These are phyloP conservation scores for Colletotrichum aenigma DNA, from an alignment of 2,329 filamentous ascomycete genomes.

Conservation along the genomic window DNA sequence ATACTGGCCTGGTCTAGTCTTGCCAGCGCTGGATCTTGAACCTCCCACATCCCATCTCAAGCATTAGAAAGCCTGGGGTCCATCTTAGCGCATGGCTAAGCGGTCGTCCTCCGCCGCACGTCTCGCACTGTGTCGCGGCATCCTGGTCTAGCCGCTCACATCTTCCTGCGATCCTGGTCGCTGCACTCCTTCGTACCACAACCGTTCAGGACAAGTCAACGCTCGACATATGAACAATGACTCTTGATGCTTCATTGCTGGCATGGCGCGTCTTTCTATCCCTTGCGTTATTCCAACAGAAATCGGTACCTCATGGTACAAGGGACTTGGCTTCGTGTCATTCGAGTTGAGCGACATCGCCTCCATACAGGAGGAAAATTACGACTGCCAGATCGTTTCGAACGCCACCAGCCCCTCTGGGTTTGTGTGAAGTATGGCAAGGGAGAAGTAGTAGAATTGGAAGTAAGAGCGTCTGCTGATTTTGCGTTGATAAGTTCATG, in stretches of 20 bases:
- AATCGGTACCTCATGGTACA: neutral
- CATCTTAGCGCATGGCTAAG: neutral
- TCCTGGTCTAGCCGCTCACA: neutral
- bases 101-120: neutral
- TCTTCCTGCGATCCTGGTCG: neutral
- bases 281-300: neutral
- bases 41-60: neutral
- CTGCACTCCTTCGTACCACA: neutral
- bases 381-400: neutral
- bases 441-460: neutral
- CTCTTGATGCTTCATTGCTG: neutral
- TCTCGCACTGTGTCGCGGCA: constrained; percentile 16
- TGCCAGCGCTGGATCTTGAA: neutral
- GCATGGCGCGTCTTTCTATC: neutral
- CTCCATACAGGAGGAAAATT: neutral
- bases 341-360: neutral
- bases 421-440: neutral
- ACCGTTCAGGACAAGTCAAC: neutral
- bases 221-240: neutral
- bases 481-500: neutral
- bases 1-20: neutral
- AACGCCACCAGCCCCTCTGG: neutral
- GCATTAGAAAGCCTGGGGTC: neutral
- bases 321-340: neutral
- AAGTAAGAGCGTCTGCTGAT: neutral